Percentiles rank a stretch among this genome's conserved stretches.
These are phyloP conservation scores for Colletotrichum sp. DNA, from an alignment of 2,329 filamentous ascomycete genomes.

Conservation along the genomic window DNA sequence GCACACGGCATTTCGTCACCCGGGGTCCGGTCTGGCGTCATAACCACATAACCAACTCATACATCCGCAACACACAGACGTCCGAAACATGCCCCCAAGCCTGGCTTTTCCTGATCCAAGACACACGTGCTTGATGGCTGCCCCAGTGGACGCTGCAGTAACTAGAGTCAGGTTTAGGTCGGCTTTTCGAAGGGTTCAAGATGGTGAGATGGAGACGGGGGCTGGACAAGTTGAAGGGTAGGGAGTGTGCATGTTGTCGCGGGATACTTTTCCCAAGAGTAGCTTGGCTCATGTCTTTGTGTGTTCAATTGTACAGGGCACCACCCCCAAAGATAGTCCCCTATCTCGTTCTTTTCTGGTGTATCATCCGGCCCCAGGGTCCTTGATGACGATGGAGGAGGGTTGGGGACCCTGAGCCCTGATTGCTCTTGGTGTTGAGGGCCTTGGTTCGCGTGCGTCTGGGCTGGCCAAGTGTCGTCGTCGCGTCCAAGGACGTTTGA, in stretches of 20 bases:
- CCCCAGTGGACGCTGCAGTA: not conserved
- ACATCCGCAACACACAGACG: not conserved
- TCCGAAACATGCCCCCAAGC: not conserved
- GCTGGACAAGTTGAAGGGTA: not conserved
- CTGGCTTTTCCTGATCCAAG: not conserved
- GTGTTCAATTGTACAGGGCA: not conserved
- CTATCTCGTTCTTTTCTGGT: not conserved
- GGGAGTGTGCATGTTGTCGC: conserved; percentile 9
- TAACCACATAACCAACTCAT: not conserved
- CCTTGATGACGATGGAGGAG: not conserved
- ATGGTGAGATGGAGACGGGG: not conserved
- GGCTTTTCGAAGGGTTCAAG: not conserved
- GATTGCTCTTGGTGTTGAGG: not conserved
- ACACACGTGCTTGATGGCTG: not conserved
- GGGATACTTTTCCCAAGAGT: not conserved
- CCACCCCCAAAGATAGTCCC: not conserved
- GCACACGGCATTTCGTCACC: conserved; percentile 16
- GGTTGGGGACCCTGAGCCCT: not conserved
- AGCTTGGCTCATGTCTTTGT: not conserved
- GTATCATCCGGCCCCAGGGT: not conserved
- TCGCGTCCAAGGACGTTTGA: not conserved
- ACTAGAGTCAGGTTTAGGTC: not conserved
- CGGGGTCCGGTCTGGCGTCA: conserved; percentile 14
- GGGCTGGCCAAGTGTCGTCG: not conserved
- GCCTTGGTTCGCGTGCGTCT: not conserved